Percentiles rank a stretch among this genome's conserved stretches.
phyloP scores from a whole-genome alignment of 345 rosid species.

The Populus davidiana region DNA sequence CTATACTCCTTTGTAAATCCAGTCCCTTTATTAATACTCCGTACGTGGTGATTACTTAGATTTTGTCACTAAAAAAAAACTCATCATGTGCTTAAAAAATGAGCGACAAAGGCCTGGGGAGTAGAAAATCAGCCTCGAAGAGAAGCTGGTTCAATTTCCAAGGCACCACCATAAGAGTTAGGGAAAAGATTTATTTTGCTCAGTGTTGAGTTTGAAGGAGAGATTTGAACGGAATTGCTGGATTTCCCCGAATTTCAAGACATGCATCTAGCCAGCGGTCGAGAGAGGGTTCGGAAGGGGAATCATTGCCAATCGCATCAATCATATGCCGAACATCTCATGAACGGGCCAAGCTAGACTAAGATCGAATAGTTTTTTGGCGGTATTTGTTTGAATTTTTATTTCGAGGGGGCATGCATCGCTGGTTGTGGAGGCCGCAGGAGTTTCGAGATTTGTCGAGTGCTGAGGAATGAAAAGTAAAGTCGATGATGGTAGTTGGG shows the following conservation, averaged over 20 bases:
- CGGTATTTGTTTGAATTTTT: neutral
- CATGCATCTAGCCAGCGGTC: neutral
- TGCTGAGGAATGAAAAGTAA: neutral
- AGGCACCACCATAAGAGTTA: constrained; percentile 19
- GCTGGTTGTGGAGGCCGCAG: neutral
- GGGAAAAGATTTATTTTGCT: constrained; percentile 16
- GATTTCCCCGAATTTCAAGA: neutral
- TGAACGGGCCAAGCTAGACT: neutral
- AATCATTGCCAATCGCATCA: neutral
- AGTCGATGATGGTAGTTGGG: neutral
- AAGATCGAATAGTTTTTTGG: neutral
- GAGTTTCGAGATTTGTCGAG: neutral
- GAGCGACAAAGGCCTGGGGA: neutral
- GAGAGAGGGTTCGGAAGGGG: neutral
- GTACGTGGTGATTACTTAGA: no score
- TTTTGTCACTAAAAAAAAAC: neutral
- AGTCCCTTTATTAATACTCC: no score
- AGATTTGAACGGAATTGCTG: neutral
- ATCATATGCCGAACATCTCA: neutral
- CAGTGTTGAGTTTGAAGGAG: constrained; percentile 6
- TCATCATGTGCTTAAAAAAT: neutral
- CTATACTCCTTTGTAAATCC: no score
- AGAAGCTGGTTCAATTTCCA: constrained; percentile 34
- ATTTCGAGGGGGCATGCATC: neutral
- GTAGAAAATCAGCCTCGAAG: neutral